Base-by-base conservation (phyloP, 495 filamentous ascomycete genomes). In the Aspergillus homomorphus region DNA sequence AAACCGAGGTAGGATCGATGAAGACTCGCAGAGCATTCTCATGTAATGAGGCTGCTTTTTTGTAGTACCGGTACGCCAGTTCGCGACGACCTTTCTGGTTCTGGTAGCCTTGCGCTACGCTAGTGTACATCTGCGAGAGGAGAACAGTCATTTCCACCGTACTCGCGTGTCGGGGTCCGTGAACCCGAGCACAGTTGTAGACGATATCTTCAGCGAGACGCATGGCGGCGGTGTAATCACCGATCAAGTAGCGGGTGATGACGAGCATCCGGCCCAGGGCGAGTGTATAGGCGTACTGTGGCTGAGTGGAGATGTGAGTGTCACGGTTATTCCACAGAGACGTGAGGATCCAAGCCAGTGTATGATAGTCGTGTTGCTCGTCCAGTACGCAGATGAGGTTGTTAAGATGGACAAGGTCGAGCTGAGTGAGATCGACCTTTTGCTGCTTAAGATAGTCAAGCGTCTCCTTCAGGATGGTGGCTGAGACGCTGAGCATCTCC, bases 121-220 rank as follows among this genome's bases (percentile, higher is more conserved):
- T 68, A 10, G 71, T 73, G 62, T 74, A 76, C 50, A 76, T 60
- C 62, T 76, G 73, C 12, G 73, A 70, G 1, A 74, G 66, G 20
- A 76, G 62, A 16, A 70, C 65, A 1, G 73, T 73, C 67, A 76
- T 74, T 53, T 74, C 71, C 19, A 74, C 45, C 28, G 73, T 73
- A 51, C 56, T 68, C 21, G 66, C 51, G 62, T 74, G 70, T 52
- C 66, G 67, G 15, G 67, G 55, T 15, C 73, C 71, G 54, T 76
- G 70, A 15, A 76, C 73, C 24, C 73, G 73, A 15, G 65, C 65
- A 63, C 72, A 73, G 63, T 76, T 76, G 64, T 76, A 76, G 4
- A 76, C 72, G 23, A 74, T 72, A 46, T 76, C 73, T 57, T 76
- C 72, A 19, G 73, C 69, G 8, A 76, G 69, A 23, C 73, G 73